Percentiles rank a stretch among this genome's conserved stretches.
phyloP scores from a whole-genome alignment of 257 asterid genomes.

The Nyctanthes arbortristis region DNA sequence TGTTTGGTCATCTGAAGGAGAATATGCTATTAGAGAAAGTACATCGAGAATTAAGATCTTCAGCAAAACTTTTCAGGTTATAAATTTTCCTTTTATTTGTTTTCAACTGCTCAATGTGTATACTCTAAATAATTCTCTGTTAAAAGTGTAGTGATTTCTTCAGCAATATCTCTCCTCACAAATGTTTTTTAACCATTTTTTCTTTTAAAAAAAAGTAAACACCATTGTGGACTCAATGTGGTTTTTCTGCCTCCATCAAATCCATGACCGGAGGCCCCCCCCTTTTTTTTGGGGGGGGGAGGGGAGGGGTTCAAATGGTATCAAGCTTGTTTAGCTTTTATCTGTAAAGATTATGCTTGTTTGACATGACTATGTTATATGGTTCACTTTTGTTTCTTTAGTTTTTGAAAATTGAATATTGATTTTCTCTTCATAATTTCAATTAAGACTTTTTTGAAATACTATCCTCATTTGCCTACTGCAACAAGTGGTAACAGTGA shows the following conservation, averaged over 20 bases:
- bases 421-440: neutral
- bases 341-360: neutral
- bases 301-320: no score
- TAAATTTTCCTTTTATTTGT: constrained; percentile 20
- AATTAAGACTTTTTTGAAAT: neutral
- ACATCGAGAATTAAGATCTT: constrained; percentile 86
- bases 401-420: neutral
- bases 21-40: constrained; percentile 97
- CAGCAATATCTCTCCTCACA: neutral
- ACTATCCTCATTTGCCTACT: constrained; percentile 8
- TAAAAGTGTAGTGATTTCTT: neutral
- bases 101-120: neutral
- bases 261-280: no score
- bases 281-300: no score
- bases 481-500: constrained; percentile 24
- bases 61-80: constrained; percentile 78
- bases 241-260: no score
- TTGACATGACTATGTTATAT: neutral
- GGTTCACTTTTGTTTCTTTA: neutral
- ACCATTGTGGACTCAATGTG: no score
- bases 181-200: neutral
- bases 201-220: no score
- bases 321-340: neutral
- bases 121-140: neutral
- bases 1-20: constrained; percentile 98